phyloP scores from a whole-genome alignment of 2,329 filamentous ascomycete species.

The Zasmidium angulare region DNA sequence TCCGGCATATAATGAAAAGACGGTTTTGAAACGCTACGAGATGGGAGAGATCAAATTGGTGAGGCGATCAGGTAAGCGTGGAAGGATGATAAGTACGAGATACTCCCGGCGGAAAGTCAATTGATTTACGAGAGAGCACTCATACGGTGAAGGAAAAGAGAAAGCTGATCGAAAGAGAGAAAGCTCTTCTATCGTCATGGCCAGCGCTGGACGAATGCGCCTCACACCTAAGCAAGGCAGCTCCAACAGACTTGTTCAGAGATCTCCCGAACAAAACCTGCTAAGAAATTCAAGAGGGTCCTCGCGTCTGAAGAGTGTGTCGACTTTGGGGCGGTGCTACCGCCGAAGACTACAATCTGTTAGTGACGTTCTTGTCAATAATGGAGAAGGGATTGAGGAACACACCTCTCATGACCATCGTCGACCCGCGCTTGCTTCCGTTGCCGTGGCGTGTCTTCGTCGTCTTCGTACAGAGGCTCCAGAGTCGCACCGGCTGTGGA shows the following conservation, averaged over 20 bases:
- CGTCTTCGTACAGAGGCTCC: constrained; percentile 13
- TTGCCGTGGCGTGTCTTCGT: constrained; percentile 23
- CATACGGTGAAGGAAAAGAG: not conserved
- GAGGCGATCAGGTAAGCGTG: too few relatives aligned
- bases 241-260: too few relatives aligned
- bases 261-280: too few relatives aligned
- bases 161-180: not conserved
- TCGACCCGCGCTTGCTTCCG: constrained; percentile 16
- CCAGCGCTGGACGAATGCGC: not conserved
- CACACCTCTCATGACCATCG: not conserved
- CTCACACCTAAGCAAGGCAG: too few relatives aligned
- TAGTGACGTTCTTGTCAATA: not conserved
- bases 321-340: not conserved
- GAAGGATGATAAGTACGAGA: too few relatives aligned
- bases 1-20: too few relatives aligned
- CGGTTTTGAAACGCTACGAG: too few relatives aligned
- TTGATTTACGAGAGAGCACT: not conserved
- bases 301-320: too few relatives aligned
- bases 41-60: too few relatives aligned
- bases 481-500: constrained; percentile 10
- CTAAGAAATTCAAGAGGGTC: too few relatives aligned
- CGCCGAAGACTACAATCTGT: not conserved
- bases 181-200: not conserved
- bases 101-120: not conserved
- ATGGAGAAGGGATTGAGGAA: not conserved